A percentile compares a stretch with the other conserved stretches of the same genome.
Evolutionary conservation across 495 filamentous ascomycete genomes (phyloP).

Genomic region (Polyplosphaeria fusca): DNA sequence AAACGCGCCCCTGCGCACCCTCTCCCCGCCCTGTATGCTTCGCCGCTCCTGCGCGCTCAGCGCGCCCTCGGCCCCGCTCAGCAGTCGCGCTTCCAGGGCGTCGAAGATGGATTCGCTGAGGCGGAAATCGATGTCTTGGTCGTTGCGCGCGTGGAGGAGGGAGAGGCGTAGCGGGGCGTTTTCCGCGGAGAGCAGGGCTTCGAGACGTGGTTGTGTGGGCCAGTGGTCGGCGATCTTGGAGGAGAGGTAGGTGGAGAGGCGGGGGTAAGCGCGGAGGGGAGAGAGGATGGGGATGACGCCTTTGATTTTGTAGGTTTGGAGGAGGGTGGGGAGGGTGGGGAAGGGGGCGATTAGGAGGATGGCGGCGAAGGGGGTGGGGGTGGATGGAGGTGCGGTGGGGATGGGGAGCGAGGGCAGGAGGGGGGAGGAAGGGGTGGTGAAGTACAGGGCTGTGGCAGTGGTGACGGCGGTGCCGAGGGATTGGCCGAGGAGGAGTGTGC

Average conservation of each 20-base stretch:
- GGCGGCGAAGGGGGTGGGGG: conserved; percentile 55
- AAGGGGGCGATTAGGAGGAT: conserved; percentile 78
- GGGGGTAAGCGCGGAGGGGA: conserved; percentile 62
- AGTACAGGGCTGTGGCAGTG: conserved; percentile 66
- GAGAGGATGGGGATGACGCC: conserved; percentile 76
- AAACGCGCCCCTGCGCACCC: conserved; percentile 33
- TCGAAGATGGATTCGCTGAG: conserved; percentile 36
- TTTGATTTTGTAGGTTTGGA: conserved; percentile 67
- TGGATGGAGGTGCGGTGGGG: neutral
- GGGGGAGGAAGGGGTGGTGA: conserved; percentile 43
- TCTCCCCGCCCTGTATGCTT: conserved; percentile 35
- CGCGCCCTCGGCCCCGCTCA: conserved; percentile 42
- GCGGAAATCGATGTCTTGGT: conserved; percentile 38
- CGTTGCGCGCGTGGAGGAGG: conserved; percentile 39
- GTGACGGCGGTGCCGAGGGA: conserved; percentile 85
- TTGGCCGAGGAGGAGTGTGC: conserved; percentile 82
- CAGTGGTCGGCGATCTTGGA: conserved; percentile 54
- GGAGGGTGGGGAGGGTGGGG: conserved; percentile 65
- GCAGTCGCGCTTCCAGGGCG: conserved; percentile 36
- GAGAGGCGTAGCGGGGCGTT: conserved; percentile 6
- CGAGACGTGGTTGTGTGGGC: conserved; percentile 52
- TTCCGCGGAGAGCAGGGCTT: conserved; percentile 21
- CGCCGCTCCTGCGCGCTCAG: conserved; percentile 27
- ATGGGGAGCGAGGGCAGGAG: conserved; percentile 6
- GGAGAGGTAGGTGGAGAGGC: conserved; percentile 48